These are phyloP conservation scores for Beauveria pseudobassiana DNA, from an alignment of 2,329 filamentous ascomycete genomes.

Conservation along the genomic window DNA sequence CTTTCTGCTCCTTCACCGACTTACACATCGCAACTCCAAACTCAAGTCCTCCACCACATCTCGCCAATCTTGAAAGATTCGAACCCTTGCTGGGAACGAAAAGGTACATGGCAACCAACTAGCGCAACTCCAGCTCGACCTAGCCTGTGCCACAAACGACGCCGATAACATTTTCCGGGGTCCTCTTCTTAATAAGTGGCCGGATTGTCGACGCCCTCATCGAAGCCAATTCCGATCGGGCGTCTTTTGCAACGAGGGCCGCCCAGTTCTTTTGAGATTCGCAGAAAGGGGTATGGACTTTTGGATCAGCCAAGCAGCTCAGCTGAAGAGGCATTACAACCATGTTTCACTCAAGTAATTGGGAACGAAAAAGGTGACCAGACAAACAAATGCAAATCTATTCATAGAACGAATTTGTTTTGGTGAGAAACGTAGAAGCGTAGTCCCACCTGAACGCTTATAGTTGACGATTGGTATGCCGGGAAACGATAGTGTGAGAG, in stretches of 20 bases:
- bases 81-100: background rate
- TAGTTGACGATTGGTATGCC: too few relatives aligned
- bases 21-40: background rate
- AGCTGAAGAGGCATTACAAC: background rate
- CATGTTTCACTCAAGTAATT: background rate
- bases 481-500: background rate
- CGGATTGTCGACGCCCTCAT: background rate
- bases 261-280: background rate
- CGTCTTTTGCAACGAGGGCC: background rate
- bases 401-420: background rate
- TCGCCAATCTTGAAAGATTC: background rate
- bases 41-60: background rate
- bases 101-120: background rate
- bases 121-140: background rate
- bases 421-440: background rate
- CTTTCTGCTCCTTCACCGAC: too few relatives aligned
- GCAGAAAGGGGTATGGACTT: too few relatives aligned
- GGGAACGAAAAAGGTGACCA: background rate
- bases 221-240: background rate
- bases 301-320: background rate
- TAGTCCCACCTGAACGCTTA: background rate
- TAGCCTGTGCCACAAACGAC: background rate
- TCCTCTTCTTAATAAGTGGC: background rate
- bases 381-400: background rate
- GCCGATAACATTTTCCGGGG: conserved; percentile 6